Evolutionary conservation across 306 rosid genomes (phyloP), one percentile per base, ranked within the genome.

Genomic region (Vigna angularis): DNA sequence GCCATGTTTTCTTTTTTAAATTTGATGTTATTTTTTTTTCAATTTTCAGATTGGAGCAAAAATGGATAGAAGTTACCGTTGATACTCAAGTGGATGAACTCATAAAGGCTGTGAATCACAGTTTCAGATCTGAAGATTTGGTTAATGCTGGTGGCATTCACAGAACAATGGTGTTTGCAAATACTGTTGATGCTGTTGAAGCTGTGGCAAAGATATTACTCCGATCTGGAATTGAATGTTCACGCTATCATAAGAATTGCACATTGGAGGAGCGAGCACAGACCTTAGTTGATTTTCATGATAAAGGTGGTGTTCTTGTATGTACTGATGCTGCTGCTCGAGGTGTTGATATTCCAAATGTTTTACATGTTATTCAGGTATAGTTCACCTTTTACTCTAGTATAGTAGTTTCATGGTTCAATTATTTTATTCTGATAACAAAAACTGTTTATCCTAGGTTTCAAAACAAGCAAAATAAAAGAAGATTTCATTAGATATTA

Each of bases 261-360:
- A 74, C 93, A 50, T 89, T 93, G 90, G 99, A 95, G 84, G 97
- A 86, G 85, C 93, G 97, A 44, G 85, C 94, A 61, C 87, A 87
- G 72, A 84, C 91, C 72, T 83, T 93, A 30, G 73, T 84, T 79
- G 96, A 89, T 81, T 93, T 95, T 83, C 81, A 84, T 24, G 85
- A 89, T 83, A 89, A 87, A 66, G 99, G 99, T 82, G 98, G 99
- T 58, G 82, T 93, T 87, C 91, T 95, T 80, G 98, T 93, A 65
- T 95, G 98, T 76, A 95, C 99, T 40, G 99, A 93, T 86, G 97
- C 99, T 69, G 99, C 96, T 64, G 93, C 99, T 24, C 93, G 97
- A 72, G 98, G 99, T 50, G 90, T 93, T 80, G 97, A 95, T 84
- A 92, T 95, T 83, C 88, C 98, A 64, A 89, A 93, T 62, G 89